Evolutionary conservation across 345 rosid genomes (phyloP).

Genomic region (Diplotaxis tenuifolia): DNA sequence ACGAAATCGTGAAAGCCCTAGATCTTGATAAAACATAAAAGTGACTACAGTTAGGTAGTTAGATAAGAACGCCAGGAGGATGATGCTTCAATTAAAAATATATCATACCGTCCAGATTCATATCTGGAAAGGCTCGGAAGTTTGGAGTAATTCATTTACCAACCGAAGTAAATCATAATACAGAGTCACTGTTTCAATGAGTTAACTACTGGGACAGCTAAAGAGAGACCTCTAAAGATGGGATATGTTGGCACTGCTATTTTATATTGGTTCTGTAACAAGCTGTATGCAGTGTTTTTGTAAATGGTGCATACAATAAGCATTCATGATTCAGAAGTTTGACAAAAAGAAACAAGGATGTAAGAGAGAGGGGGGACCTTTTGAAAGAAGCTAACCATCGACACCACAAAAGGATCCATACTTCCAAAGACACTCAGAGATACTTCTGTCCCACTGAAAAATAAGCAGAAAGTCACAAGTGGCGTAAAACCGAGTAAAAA

Average conservation of each 20-base stretch:
- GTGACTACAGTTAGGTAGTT: constrained; percentile 9
- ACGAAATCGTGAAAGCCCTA: not conserved
- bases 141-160: not conserved
- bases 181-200: not conserved
- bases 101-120: no score
- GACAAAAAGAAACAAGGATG: constrained; percentile 1
- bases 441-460: constrained; percentile 78
- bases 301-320: not conserved
- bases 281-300: not conserved
- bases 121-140: not conserved
- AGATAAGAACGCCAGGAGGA: no score
- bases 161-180: not conserved
- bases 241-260: not conserved
- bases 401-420: constrained; percentile 44
- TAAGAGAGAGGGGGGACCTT: constrained; percentile 54
- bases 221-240: constrained; percentile 1
- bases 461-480: not conserved
- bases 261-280: not conserved
- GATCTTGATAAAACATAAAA: constrained; percentile 5
- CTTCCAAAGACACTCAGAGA: constrained; percentile 52
- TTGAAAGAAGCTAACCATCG: constrained; percentile 45
- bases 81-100: no score
- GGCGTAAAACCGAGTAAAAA: not conserved
- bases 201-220: not conserved
- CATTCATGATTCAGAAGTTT: not conserved